These are phyloP conservation scores for Hansenula lynferdii DNA, from an alignment of 1,139 yeast genomes.

Conservation along the genomic window DNA sequence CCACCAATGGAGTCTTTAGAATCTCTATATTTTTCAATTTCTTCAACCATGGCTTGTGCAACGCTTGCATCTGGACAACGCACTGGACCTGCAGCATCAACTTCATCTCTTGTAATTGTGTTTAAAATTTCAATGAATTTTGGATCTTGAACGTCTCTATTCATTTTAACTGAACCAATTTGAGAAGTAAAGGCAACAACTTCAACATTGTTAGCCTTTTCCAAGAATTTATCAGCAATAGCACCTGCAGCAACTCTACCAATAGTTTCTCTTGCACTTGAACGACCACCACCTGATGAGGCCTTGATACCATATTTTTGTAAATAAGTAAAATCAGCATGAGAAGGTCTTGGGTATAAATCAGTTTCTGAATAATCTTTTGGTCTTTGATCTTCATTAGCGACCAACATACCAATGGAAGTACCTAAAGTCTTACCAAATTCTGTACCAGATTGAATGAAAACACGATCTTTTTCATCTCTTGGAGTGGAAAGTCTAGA, in stretches of 20 bases:
- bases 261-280: constrained; percentile 95
- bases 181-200: constrained; percentile 95
- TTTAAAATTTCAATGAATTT: constrained; percentile 62
- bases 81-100: constrained; percentile 84
- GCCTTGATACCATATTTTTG: constrained; percentile 90
- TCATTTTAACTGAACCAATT: constrained; percentile 76
- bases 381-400: constrained; percentile 95
- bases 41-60: constrained; percentile 77
- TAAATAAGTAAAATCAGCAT: constrained; percentile 93
- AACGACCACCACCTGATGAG: constrained; percentile 95
- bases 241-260: constrained; percentile 99
- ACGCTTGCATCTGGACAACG: constrained; percentile 83
- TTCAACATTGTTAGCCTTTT: constrained; percentile 76
- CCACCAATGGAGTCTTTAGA: constrained; percentile 95
- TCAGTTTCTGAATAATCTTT: constrained; percentile 94
- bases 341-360: constrained; percentile 94
- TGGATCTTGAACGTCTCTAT: constrained; percentile 63
- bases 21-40: constrained; percentile 84
- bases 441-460: constrained; percentile 94
- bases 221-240: constrained; percentile 86
- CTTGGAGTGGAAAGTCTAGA: constrained; percentile 89
- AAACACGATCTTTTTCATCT: constrained; percentile 89
- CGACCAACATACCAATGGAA: constrained; percentile 90
- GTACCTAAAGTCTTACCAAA: constrained; percentile 88
- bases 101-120: constrained; percentile 81